Evolutionary conservation across 345 rosid species (phyloP).

Genomic region (Hirschfeldia incana): DNA sequence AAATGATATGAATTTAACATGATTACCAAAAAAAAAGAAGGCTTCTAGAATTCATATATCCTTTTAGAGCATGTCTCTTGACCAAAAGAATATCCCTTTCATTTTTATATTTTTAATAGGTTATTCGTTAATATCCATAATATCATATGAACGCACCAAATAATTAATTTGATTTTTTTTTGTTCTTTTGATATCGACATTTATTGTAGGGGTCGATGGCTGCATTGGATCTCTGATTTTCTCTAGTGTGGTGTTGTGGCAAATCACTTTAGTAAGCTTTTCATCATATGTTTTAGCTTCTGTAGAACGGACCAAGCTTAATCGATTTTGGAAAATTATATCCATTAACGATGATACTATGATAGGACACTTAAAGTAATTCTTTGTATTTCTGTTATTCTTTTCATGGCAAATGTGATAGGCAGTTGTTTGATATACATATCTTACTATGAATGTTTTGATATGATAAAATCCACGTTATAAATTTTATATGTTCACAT

Average conservation of each 20-base stretch:
- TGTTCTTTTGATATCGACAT: neutral
- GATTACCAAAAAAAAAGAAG: too few relatives aligned
- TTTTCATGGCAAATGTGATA: neutral
- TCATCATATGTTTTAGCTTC: too few relatives aligned
- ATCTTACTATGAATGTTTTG: neutral
- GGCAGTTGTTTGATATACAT: neutral
- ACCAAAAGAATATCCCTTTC: slow-evolving; percentile 20
- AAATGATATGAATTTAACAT: too few relatives aligned
- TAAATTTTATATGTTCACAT: neutral
- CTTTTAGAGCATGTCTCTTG: slow-evolving; percentile 8
- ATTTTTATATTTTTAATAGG: neutral
- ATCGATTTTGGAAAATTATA: neutral
- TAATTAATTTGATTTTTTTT: neutral
- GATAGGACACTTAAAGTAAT: neutral
- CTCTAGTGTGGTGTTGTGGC: too few relatives aligned
- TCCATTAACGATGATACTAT: neutral
- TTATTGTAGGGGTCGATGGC: neutral
- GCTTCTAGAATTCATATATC: slow-evolving; percentile 14
- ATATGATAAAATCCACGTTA: neutral
- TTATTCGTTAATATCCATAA: neutral
- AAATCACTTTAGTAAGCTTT: too few relatives aligned
- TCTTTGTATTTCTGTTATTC: neutral
- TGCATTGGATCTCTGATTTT: too few relatives aligned
- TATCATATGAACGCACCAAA: neutral
- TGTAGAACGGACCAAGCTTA: too few relatives aligned